Evolutionary conservation across 1,284 basidiomycete genomes (phyloP).

Genomic region (Apiotrichum gracile): DNA sequence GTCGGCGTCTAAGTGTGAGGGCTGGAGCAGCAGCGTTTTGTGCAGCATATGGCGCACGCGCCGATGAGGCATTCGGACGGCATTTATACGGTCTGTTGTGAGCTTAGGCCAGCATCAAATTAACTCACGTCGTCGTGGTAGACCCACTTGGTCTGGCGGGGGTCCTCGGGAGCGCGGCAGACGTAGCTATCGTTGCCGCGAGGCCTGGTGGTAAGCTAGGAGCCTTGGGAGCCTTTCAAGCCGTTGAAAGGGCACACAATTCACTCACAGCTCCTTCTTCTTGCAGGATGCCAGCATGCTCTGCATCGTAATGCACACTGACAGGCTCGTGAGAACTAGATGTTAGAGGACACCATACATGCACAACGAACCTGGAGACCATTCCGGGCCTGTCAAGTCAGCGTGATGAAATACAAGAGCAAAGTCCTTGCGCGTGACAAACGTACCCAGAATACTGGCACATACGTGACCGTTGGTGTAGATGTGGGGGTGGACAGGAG

Average conservation of each 20-base stretch:
- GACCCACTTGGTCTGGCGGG: conserved; percentile 42
- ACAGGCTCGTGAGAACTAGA: conserved; percentile 44
- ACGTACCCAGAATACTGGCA: conserved; percentile 40
- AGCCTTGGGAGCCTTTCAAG: neutral
- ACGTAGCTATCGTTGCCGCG: conserved; percentile 46
- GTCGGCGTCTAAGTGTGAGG: too few species aligned
- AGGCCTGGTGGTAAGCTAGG: conserved; percentile 26
- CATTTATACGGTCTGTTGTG: conserved; percentile 13
- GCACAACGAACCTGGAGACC: conserved; percentile 42
- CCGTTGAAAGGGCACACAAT: too few species aligned
- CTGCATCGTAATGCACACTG: conserved; percentile 48
- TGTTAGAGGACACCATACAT: too few species aligned
- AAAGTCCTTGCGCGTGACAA: too few species aligned
- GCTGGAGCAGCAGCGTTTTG: too few species aligned
- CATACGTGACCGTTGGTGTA: conserved; percentile 49
- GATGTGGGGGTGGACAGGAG: conserved; percentile 47
- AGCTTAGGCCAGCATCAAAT: neutral
- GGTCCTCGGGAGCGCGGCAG: conserved; percentile 38
- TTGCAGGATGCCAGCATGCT: conserved; percentile 48
- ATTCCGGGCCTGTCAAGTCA: conserved; percentile 34
- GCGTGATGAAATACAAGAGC: neutral
- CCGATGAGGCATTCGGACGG: too few species aligned
- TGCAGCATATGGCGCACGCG: too few species aligned
- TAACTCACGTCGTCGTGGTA: conserved; percentile 46
- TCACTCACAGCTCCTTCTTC: conserved; percentile 41